Conservation (phyloP, 163 green algal genomes). For the Prototheca cutis region DNA sequence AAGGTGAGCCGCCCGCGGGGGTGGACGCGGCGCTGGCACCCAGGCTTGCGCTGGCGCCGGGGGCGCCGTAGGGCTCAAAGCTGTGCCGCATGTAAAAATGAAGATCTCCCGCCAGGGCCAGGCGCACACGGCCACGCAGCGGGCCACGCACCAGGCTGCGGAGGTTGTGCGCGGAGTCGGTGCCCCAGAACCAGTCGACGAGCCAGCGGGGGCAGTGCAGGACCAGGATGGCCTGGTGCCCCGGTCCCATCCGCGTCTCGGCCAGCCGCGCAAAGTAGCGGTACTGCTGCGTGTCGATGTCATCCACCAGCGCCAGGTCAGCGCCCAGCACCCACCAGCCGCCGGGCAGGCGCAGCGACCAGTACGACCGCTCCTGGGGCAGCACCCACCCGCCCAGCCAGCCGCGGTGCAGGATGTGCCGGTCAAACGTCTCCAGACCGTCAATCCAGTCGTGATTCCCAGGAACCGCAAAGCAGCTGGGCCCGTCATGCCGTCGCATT, state of each 20-base stretch:
- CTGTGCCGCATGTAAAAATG: constrained; percentile 67
- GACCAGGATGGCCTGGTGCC: constrained; percentile 66
- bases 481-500: constrained; percentile 53
- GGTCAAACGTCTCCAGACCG: constrained; percentile 66
- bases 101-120: constrained; percentile 63
- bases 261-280: constrained; percentile 78
- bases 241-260: constrained; percentile 55
- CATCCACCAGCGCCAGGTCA: constrained; percentile 70
- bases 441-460: constrained; percentile 85
- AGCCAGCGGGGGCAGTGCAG: constrained; percentile 77
- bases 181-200: constrained; percentile 65
- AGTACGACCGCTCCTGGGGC: constrained; percentile 79
- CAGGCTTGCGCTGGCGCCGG: constrained; percentile 8
- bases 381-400: constrained; percentile 84
- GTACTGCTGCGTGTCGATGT: constrained; percentile 81
- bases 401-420: constrained; percentile 53
- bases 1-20: constrained; percentile 17
- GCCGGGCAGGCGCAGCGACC: constrained; percentile 62
- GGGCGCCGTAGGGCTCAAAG: constrained; percentile 27
- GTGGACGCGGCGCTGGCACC: constrained; percentile 12
- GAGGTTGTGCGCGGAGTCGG: constrained; percentile 45
- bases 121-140: constrained; percentile 50
- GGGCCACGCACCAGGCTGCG: constrained; percentile 69
- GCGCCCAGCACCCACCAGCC: constrained; percentile 82
- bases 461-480: constrained; percentile 69